Conservation (phyloP, 2,329 filamentous ascomycete genomes). For the Hypoxylon sp. region DNA sequence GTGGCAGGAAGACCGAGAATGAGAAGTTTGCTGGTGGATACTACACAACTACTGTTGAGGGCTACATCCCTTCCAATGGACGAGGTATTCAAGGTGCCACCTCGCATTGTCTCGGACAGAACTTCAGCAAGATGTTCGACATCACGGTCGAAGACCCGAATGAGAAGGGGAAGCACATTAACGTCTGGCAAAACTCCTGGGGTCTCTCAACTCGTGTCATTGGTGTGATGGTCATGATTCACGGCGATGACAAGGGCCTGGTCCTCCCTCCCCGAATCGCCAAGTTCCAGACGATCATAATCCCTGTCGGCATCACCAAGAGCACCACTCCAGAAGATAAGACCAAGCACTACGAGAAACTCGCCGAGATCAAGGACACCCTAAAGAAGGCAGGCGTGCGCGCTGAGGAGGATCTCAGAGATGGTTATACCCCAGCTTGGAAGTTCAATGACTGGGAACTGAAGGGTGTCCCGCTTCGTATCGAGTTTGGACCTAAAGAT, state of each 20-base stretch:
- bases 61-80: slow-evolving; percentile 94
- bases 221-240: slow-evolving; percentile 98
- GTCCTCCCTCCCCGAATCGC: slow-evolving; percentile 93
- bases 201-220: slow-evolving; percentile 97
- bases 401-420: slow-evolving; percentile 84
- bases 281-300: slow-evolving; percentile 85
- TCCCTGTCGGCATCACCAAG: slow-evolving; percentile 93
- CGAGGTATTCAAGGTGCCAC: slow-evolving; percentile 97
- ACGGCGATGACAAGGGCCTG: slow-evolving; percentile 94
- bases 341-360: slow-evolving; percentile 79
- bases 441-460: slow-evolving; percentile 99
- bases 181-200: slow-evolving; percentile 99
- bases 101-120: slow-evolving; percentile 92
- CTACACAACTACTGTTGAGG: slow-evolving; percentile 97
- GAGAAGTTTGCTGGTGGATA: slow-evolving; percentile 98
- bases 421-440: slow-evolving; percentile 93
- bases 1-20: slow-evolving; percentile 92
- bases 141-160: slow-evolving; percentile 95
- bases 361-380: slow-evolving; percentile 76
- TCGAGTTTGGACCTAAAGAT: slow-evolving; percentile 97
- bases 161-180: slow-evolving; percentile 81
- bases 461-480: slow-evolving; percentile 91
- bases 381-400: slow-evolving; percentile 82
- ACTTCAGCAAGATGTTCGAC: slow-evolving; percentile 99
- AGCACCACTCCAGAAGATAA: slow-evolving; percentile 86